phyloP scores from a whole-genome alignment of 2,329 filamentous ascomycete species.

The Myriosclerotinia scirpicola region DNA sequence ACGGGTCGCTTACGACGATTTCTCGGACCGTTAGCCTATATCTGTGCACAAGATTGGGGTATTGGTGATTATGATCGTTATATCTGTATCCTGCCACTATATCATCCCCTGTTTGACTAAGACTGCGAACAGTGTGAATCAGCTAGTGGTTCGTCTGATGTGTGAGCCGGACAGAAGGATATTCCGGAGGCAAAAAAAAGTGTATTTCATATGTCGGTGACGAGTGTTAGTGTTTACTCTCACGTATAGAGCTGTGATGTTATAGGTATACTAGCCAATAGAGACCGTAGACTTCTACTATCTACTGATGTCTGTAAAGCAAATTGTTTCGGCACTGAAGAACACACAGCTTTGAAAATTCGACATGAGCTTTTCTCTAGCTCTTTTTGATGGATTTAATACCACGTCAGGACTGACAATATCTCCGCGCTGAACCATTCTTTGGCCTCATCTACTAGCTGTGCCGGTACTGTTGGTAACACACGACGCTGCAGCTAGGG shows the following conservation, averaged over 20 bases:
- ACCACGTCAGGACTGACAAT: background rate
- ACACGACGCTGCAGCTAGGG: constrained; percentile 11
- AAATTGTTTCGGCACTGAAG: background rate
- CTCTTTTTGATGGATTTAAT: background rate
- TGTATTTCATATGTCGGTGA: background rate
- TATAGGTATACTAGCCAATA: constrained; percentile 10
- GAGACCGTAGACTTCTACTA: background rate
- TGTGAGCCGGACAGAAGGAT: constrained; percentile 10
- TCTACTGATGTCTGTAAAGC: background rate
- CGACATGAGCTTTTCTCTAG: background rate
- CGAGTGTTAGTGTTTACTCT: background rate
- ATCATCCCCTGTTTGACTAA: background rate
- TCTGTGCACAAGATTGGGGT: background rate
- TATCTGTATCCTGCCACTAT: background rate
- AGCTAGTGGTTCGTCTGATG: background rate
- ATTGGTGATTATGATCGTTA: background rate
- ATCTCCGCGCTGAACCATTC: background rate
- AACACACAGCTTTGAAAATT: background rate
- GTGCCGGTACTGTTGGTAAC: background rate
- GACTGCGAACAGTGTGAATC: background rate
- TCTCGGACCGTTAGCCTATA: background rate
- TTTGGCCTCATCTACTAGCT: background rate
- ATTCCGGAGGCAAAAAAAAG: background rate
- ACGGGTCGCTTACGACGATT: background rate
- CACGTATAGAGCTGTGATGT: background rate